These are phyloP conservation scores for Zanthoxylum bungeanum DNA, from an alignment of 345 rosid species.

Conservation along the genomic window DNA sequence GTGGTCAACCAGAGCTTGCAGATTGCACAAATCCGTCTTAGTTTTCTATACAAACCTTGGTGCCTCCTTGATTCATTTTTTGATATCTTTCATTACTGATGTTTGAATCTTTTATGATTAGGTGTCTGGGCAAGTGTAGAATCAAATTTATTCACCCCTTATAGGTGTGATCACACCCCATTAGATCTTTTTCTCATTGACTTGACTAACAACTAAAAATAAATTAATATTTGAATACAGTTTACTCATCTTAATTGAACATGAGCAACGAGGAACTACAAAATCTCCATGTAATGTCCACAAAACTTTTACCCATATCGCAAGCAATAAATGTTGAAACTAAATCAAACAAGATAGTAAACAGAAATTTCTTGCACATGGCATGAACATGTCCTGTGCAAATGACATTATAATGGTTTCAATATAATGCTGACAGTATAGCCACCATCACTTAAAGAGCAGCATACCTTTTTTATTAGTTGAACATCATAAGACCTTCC, in stretches of 20 bases:
- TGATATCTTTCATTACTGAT: neutral
- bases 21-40: neutral
- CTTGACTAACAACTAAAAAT: neutral
- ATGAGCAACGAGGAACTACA: neutral
- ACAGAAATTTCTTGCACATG: neutral
- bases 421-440: neutral
- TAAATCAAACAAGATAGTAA: conserved; percentile 8
- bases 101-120: no score
- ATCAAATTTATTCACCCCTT: neutral
- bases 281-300: neutral
- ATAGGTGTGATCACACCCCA: neutral
- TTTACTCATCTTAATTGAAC: neutral
- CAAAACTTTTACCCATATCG: neutral
- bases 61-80: neutral
- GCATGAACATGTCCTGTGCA: neutral
- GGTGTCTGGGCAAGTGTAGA: no score
- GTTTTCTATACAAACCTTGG: neutral
- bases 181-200: neutral
- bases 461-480: conserved; percentile 79
- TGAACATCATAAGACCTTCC: conserved; percentile 96
- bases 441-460: conserved; percentile 1
- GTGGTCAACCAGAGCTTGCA: neutral
- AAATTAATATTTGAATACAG: neutral
- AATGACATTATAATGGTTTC: neutral
- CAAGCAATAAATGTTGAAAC: conserved; percentile 8